Evolutionary conservation across 495 filamentous ascomycete genomes (phyloP).

Genomic region (Trypethelium eluteriae): DNA sequence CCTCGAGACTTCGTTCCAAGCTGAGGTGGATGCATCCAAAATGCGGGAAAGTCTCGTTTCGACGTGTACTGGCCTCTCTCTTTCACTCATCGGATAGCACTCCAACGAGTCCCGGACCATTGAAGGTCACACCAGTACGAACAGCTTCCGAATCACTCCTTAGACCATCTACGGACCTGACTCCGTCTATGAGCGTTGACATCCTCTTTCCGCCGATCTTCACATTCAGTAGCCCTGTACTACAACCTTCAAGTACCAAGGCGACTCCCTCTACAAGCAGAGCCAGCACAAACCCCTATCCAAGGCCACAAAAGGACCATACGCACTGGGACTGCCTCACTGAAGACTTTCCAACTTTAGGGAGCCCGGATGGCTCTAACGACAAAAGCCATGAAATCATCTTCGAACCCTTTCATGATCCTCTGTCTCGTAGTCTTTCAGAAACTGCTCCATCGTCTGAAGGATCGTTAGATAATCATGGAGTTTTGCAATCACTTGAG

Average conservation of each 20-base stretch:
- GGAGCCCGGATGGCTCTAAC: slow-evolving; percentile 17
- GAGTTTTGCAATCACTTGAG: background rate
- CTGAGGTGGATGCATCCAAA: background rate
- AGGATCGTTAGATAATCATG: background rate
- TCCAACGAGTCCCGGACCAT: background rate
- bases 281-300: background rate
- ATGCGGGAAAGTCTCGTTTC: background rate
- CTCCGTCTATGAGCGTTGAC: slow-evolving; percentile 21
- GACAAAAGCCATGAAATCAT: slow-evolving; percentile 1
- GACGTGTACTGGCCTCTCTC: background rate
- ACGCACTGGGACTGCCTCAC: background rate
- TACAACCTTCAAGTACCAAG: slow-evolving; percentile 17
- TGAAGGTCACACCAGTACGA: background rate
- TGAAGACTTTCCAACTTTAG: background rate
- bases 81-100: background rate
- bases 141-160: background rate
- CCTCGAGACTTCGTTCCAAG: background rate
- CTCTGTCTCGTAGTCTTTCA: background rate
- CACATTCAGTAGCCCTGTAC: slow-evolving; percentile 27
- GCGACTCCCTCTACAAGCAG: slow-evolving; percentile 13
- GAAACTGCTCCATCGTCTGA: background rate
- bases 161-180: too few relatives aligned
- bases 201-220: slow-evolving; percentile 27
- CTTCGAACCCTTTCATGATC: background rate
- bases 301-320: slow-evolving; percentile 14